Evolutionary conservation across 257 asterid species (phyloP).

Genomic region (Leptodermis oblonga): DNA sequence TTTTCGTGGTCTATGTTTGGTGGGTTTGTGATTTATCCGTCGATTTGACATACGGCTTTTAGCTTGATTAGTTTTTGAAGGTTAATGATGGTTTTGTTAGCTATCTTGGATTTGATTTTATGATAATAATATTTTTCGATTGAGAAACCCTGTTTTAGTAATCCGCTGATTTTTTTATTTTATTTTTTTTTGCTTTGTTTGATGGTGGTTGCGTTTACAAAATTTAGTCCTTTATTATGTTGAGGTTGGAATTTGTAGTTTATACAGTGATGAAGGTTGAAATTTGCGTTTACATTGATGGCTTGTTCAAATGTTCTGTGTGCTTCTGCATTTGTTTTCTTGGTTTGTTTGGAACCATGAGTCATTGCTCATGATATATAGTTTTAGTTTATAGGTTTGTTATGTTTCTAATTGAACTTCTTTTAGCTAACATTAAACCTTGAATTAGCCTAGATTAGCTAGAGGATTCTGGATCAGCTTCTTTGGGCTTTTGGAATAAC

Average conservation of each 20-base stretch:
- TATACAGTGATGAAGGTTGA: background rate
- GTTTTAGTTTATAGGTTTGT: background rate
- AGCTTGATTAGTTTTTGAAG: background rate
- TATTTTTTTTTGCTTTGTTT: background rate
- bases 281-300: background rate
- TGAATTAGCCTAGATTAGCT: background rate
- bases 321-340: background rate
- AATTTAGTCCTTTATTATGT: background rate
- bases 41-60: constrained; percentile 12
- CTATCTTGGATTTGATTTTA: background rate
- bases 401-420: background rate
- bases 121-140: background rate
- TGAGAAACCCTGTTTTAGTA: background rate
- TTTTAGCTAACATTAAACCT: background rate
- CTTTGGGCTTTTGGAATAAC: background rate
- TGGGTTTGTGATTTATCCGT: constrained; percentile 17
- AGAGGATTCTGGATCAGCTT: background rate
- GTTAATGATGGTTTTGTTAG: background rate
- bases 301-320: background rate
- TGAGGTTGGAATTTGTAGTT: background rate
- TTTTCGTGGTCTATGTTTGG: background rate
- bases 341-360: background rate
- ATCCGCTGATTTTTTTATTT: background rate
- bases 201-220: background rate
- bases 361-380: background rate